phyloP scores from a whole-genome alignment of 441 rosid species.

The Breynia disticha region DNA sequence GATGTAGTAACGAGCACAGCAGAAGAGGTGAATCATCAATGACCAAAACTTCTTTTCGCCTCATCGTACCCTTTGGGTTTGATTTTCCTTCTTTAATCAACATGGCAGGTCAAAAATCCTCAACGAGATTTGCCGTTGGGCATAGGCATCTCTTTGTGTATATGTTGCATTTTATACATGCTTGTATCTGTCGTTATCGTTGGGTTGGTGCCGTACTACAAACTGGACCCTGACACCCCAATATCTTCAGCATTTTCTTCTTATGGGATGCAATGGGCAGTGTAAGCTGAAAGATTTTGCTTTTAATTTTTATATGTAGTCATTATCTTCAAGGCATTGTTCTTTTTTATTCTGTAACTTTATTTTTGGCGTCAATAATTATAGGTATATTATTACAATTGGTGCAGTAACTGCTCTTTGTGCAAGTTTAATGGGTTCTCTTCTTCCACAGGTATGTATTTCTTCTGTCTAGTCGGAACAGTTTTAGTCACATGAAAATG shows the following conservation, averaged over 20 bases:
- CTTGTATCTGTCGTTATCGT: conserved; percentile 79
- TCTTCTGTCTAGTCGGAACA: neutral
- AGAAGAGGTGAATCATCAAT: conserved; percentile 47
- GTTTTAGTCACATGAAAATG: too few relatives aligned
- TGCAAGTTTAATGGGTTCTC: conserved; percentile 76
- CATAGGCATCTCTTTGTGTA: conserved; percentile 58
- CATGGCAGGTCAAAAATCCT: conserved; percentile 63
- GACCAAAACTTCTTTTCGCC: neutral
- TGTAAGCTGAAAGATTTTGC: conserved; percentile 35
- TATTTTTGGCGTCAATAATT: conserved; percentile 2
- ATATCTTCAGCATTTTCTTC: conserved; percentile 82
- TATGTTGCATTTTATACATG: conserved; percentile 74
- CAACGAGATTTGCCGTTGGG: conserved; percentile 79
- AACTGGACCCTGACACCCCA: conserved; percentile 81
- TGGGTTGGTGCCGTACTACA: conserved; percentile 74
- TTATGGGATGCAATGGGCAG: conserved; percentile 93
- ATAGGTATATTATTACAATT: conserved; percentile 58
- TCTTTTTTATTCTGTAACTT: neutral
- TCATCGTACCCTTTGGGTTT: neutral
- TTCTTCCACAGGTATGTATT: conserved; percentile 60
- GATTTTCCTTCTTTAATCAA: neutral
- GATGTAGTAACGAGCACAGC: conserved; percentile 84
- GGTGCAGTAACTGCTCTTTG: conserved; percentile 82
- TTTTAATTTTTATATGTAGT: conserved; percentile 4
- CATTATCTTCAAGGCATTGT: neutral